phyloP scores from a whole-genome alignment of 2,329 filamentous ascomycete genomes.

The Claviceps lovelessii region DNA sequence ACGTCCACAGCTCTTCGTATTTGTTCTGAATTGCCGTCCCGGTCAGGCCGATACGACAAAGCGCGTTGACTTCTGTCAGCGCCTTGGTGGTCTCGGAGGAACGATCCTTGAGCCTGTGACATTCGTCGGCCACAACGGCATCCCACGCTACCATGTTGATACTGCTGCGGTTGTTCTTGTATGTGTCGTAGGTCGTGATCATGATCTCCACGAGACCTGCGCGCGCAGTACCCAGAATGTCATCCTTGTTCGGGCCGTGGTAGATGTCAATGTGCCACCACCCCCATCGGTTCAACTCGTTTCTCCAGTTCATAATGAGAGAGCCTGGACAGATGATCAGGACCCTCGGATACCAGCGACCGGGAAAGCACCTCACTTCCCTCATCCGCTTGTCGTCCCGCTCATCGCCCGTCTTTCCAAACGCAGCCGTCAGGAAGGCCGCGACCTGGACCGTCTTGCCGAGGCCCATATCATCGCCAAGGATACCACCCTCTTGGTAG shows the following conservation, averaged over 20 bases:
- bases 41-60: constrained; percentile 85
- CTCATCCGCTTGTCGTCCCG: constrained; percentile 77
- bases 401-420: constrained; percentile 86
- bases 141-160: constrained; percentile 88
- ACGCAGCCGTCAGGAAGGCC: constrained; percentile 78
- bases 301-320: constrained; percentile 80
- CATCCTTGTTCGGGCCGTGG: constrained; percentile 55
- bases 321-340: constrained; percentile 82
- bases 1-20: constrained; percentile 92
- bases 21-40: constrained; percentile 97
- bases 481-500: constrained; percentile 75
- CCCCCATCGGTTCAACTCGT: constrained; percentile 77
- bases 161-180: constrained; percentile 56
- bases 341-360: constrained; percentile 60
- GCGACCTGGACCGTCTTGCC: constrained; percentile 96
- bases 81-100: constrained; percentile 64
- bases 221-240: constrained; percentile 55
- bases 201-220: constrained; percentile 74
- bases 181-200: constrained; percentile 89
- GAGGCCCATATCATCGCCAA: constrained; percentile 95
- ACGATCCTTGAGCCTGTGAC: constrained; percentile 73
- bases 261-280: constrained; percentile 86
- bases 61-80: constrained; percentile 79
- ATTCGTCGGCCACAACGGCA: constrained; percentile 87
- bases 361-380: constrained; percentile 53